Base-by-base conservation (phyloP, 768 basidiomycete species). In the Lyophyllum decastes region DNA sequence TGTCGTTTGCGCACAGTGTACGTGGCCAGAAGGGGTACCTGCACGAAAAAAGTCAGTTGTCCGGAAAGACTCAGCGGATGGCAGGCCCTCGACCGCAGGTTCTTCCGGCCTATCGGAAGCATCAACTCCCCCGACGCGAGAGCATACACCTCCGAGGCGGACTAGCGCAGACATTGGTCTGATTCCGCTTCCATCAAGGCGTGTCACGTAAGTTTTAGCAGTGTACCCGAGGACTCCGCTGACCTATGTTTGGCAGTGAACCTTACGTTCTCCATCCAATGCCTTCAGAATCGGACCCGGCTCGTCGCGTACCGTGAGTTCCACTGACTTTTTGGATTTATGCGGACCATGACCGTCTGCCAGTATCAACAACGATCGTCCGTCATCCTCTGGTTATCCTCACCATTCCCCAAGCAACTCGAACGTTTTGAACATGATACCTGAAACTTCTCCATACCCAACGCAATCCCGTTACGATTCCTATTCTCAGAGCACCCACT, bases 21-120 rank as follows among this genome's bases (percentile, higher is more conserved):
- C 86, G 49, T 93, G 91, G 91, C 91, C 91, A 7, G 90, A 92
- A 66, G 86, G 84, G 7, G 82, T 86, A n/a, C 86, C 88, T 25
- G 70, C 83, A 33, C 82, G 89, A 58, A 91, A 89, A 73, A 89
- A 88, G 73, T 77, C 83, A 27, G 57, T 79, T 1, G 70, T 77
- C 1, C 78, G 82, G 62, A 86, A 85, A 66, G 86, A 88, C 49
- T 78, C 83, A 11, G 65, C 78, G 21, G 88, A 88, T 59, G 82
- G 81, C 38, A 76, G 86, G 30, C 88, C 88, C 33, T 90, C 88
- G 1, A 90, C 90, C 10, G 86, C 88, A n/a, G 85, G 84, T 16
- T 91, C 89, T 33, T 87, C 88, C 19, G 85, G 85, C 19, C 54
- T 88, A 33, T 90, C 89, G 24, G 89, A 90, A 57, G 76, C 81